A percentile compares a stretch with the other conserved stretches of the same genome.
Conservation (phyloP, 2,329 filamentous ascomycete genomes). For the Aspergillus felis region DNA sequence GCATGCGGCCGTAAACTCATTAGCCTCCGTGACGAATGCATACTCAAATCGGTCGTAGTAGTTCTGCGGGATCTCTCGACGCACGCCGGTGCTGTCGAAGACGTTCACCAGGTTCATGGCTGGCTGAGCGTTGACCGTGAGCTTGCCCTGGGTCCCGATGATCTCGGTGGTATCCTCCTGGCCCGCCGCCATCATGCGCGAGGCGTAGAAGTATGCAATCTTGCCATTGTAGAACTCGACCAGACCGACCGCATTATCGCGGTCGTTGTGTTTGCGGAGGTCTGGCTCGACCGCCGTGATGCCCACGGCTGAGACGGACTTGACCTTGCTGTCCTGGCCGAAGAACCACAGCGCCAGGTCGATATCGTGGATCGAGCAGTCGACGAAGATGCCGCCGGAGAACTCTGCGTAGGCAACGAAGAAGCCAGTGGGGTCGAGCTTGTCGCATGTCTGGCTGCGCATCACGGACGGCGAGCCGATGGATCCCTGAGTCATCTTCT, state of each 20-base stretch:
- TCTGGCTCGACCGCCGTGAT: constrained; percentile 59
- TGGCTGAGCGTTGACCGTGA: constrained; percentile 60
- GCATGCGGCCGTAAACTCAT: constrained; percentile 59
- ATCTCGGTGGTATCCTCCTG: constrained; percentile 66
- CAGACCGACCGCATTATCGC: constrained; percentile 61
- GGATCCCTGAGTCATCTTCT: constrained; percentile 49
- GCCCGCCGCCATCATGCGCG: constrained; percentile 64
- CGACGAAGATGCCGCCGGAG: constrained; percentile 66
- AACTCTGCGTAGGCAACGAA: constrained; percentile 65
- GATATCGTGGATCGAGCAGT: constrained; percentile 69
- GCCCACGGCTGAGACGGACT: constrained; percentile 54
- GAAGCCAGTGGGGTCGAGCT: constrained; percentile 61
- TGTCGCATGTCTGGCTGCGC: constrained; percentile 65
- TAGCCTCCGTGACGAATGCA: constrained; percentile 62
- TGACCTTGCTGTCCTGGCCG: constrained; percentile 51
- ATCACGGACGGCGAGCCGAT: constrained; percentile 61
- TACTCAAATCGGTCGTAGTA: constrained; percentile 64
- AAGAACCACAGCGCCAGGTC: constrained; percentile 64
- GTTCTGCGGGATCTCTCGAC: constrained; percentile 57
- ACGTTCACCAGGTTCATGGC: constrained; percentile 54
- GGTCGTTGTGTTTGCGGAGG: constrained; percentile 55
- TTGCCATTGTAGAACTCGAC: constrained; percentile 63
- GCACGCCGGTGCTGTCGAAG: constrained; percentile 52
- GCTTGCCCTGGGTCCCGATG: constrained; percentile 63
- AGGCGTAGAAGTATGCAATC: constrained; percentile 62